Conservation (phyloP, 768 basidiomycete species). For the Galerina sulciceps region DNA sequence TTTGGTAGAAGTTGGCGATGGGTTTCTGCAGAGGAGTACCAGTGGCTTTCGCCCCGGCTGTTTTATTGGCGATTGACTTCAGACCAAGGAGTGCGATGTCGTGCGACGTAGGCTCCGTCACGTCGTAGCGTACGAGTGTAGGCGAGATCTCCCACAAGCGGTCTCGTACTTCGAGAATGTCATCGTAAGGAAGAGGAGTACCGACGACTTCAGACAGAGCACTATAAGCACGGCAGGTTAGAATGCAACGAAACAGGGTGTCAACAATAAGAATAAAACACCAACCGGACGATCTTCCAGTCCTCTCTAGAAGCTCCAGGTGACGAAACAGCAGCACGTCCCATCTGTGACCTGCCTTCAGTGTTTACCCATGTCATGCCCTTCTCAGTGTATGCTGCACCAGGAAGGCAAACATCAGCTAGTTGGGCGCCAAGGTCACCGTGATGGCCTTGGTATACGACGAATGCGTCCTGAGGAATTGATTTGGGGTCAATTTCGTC, state of each 20-base stretch:
- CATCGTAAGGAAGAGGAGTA: constrained; percentile 84
- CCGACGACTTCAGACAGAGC: constrained; percentile 91
- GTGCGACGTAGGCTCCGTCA: constrained; percentile 73
- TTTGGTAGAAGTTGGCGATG: constrained; percentile 93
- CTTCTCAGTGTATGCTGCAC: constrained; percentile 91
- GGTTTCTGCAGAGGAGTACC: constrained; percentile 74
- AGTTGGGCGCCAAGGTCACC: constrained; percentile 96
- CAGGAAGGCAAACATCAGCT: constrained; percentile 96
- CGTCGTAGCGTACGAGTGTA: constrained; percentile 83
- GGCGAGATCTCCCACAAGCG: constrained; percentile 98
- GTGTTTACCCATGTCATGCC: constrained; percentile 94
- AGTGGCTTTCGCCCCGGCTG: constrained; percentile 58
- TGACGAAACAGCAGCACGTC: constrained; percentile 88
- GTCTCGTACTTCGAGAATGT: constrained; percentile 81
- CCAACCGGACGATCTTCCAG: constrained; percentile 93
- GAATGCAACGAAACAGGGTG: background rate
- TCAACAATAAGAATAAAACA: background rate
- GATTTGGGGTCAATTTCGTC: constrained; percentile 89
- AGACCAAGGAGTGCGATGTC: constrained; percentile 78
- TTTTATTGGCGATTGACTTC: constrained; percentile 54
- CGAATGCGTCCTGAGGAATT: constrained; percentile 91
- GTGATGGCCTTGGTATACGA: constrained; percentile 99
- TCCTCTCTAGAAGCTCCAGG: constrained; percentile 97
- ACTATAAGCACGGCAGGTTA: constrained; percentile 37
- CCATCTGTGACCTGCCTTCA: constrained; percentile 90